These are phyloP conservation scores for Penicillium cataractarum DNA, from an alignment of 495 filamentous ascomycete species.

Conservation along the genomic window DNA sequence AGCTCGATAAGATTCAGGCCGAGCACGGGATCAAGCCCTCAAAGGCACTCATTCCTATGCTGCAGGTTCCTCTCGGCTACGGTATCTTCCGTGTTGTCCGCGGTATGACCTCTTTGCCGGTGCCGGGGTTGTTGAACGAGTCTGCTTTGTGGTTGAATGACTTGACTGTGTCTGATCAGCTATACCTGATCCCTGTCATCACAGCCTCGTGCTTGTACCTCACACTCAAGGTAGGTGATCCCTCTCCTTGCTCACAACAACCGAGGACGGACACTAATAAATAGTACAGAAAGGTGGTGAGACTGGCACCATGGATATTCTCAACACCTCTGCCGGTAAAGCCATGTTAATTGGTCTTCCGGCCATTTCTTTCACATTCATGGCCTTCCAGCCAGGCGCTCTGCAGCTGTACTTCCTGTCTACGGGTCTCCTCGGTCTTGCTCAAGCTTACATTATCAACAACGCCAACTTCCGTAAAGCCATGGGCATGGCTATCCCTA, in stretches of 20 bases:
- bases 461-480: conserved; percentile 31
- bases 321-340: conserved; percentile 42
- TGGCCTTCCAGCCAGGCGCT: conserved; percentile 64
- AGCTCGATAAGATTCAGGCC: conserved; percentile 54
- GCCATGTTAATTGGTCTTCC: conserved; percentile 62
- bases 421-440: conserved; percentile 56
- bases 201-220: conserved; percentile 53
- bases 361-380: conserved; percentile 61
- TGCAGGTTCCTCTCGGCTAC: conserved; percentile 72
- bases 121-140: conserved; percentile 73
- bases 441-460: conserved; percentile 59
- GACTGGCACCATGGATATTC: conserved; percentile 36
- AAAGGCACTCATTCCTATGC: conserved; percentile 59
- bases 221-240: conserved; percentile 59
- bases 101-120: conserved; percentile 75
- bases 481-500: conserved; percentile 30
- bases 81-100: conserved; percentile 78
- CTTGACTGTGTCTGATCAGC: conserved; percentile 77
- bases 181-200: conserved; percentile 67
- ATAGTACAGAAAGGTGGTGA: conserved; percentile 57
- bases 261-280: background rate
- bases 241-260: background rate
- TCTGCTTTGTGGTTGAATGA: conserved; percentile 78
- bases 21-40: conserved; percentile 55
- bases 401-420: conserved; percentile 74